Evolutionary conservation across 305 asterid species (phyloP).

Genomic region (Salvia sclarea): DNA sequence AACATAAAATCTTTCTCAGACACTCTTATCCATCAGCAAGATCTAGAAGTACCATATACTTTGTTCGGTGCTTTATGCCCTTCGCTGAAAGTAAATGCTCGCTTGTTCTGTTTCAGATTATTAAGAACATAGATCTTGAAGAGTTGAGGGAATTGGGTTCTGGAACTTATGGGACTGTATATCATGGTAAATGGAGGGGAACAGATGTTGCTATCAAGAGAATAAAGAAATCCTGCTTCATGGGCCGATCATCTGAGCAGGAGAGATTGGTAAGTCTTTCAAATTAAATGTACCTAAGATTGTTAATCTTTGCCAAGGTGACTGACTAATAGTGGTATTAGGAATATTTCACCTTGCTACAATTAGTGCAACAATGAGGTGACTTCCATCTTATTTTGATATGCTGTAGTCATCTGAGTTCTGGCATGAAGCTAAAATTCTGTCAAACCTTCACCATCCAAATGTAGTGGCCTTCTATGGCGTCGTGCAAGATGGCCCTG

Average conservation of each 20-base stretch:
- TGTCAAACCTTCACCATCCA: constrained; percentile 97
- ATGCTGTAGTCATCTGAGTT: constrained; percentile 66
- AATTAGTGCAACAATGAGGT: background rate
- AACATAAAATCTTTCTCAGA: background rate
- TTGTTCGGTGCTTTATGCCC: constrained; percentile 10
- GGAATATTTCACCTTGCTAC: background rate
- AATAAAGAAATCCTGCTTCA: constrained; percentile 85
- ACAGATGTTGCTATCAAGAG: constrained; percentile 95
- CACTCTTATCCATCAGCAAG: constrained; percentile 12
- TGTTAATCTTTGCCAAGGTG: background rate
- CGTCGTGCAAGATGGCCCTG: constrained; percentile 94
- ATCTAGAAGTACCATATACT: constrained; percentile 11
- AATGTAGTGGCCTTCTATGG: constrained; percentile 96
- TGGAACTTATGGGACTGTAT: constrained; percentile 95
- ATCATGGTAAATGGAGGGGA: constrained; percentile 98
- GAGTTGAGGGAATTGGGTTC: constrained; percentile 92
- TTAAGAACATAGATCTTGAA: constrained; percentile 83
- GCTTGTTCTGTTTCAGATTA: constrained; percentile 54
- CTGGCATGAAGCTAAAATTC: constrained; percentile 94
- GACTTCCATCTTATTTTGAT: constrained; percentile 24
- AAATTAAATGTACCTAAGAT: background rate
- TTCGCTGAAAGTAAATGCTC: constrained; percentile 6
- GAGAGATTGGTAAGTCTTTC: constrained; percentile 63
- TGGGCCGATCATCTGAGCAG: constrained; percentile 86
- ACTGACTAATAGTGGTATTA: background rate